Base-by-base conservation (phyloP, 305 asterid genomes). In the Fraxinus paxiana region DNA sequence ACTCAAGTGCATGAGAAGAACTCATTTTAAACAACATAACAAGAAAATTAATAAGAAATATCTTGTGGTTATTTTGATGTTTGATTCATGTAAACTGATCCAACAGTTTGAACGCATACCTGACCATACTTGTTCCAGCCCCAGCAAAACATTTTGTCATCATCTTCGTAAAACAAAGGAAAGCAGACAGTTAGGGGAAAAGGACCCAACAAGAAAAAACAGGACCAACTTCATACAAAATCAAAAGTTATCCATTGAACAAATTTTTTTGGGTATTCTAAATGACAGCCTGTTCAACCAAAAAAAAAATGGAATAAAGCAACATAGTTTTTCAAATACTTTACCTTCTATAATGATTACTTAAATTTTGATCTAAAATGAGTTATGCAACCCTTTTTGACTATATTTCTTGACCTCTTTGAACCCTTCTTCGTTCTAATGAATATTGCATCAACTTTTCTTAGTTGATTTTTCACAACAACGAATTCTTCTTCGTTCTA, bases 51-150 rank as follows among this genome's bases (percentile, higher is more conserved):
- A 13, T 6, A 4, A 76, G 70, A 12, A 76, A 76, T 0, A 26
- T 48, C 0, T 70, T 76, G 43, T 26, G 12, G 28, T 28, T 65
- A 12, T 41, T 12, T 13, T 28, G 9, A 2, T 7, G 33, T 4
- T 17, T 76, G 70, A 46, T 46, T 24, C 13, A 6, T 17, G 26
- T 43, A 73, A 13, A 13, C 9, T 22, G 77, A 34, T 51, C 76
- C 20, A 69, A 15, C 67, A 69, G 80, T 82, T 69, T 37, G 51
- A 28, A 81, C 43, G 61, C 34, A 71, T 93, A 95, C 99, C 99
- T 96, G 99, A 63, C 99, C 99, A 81, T 94, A 96, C 87, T 96
- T 96, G 94, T 96, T 96, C 99, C 99, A 96, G 15, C 99, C 99
- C 99, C 98, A 94, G 88, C 97, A 91, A 84, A 94, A 94, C 59